These are phyloP conservation scores for Chimonanthus praecox DNA, from an alignment of 164 flowering plant species.

Conservation along the genomic window DNA sequence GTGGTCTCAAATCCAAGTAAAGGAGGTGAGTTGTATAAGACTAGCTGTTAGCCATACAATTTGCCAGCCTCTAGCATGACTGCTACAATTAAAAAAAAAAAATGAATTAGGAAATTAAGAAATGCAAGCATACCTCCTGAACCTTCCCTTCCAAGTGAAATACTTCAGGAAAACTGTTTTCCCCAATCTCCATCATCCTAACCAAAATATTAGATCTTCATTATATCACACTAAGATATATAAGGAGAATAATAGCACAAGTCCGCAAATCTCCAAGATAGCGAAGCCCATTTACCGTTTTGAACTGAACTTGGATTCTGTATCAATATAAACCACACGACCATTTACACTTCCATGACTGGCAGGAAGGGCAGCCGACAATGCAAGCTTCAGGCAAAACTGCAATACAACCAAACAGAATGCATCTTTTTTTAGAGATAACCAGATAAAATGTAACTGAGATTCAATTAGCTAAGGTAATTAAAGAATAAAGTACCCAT, in stretches of 20 bases:
- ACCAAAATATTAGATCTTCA: not conserved
- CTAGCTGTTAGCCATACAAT: too few relatives aligned
- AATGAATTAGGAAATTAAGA: not conserved
- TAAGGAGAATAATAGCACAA: not conserved
- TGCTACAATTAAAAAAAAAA: too few relatives aligned
- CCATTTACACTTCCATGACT: slow-evolving; percentile 74
- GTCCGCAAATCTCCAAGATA: not conserved
- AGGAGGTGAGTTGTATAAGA: too few relatives aligned
- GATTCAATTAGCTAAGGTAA: not conserved
- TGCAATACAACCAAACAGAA: slow-evolving; percentile 23
- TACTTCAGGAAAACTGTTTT: slow-evolving; percentile 66
- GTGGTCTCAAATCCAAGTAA: too few relatives aligned
- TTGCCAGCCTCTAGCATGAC: too few relatives aligned
- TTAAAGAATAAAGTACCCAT: not conserved
- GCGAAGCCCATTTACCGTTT: slow-evolving; percentile 42
- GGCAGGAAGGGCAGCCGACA: slow-evolving; percentile 67
- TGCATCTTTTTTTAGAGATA: not conserved
- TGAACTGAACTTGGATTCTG: slow-evolving; percentile 80
- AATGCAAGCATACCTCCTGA: slow-evolving; percentile 41
- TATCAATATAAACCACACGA: slow-evolving; percentile 68
- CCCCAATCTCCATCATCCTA: slow-evolving; percentile 83
- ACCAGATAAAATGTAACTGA: not conserved
- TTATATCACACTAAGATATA: not conserved
- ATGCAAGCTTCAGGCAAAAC: slow-evolving; percentile 80
- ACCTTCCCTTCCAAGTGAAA: slow-evolving; percentile 68